Base-by-base conservation (phyloP, 2,329 filamentous ascomycete genomes). In the Fusarium sp. region DNA sequence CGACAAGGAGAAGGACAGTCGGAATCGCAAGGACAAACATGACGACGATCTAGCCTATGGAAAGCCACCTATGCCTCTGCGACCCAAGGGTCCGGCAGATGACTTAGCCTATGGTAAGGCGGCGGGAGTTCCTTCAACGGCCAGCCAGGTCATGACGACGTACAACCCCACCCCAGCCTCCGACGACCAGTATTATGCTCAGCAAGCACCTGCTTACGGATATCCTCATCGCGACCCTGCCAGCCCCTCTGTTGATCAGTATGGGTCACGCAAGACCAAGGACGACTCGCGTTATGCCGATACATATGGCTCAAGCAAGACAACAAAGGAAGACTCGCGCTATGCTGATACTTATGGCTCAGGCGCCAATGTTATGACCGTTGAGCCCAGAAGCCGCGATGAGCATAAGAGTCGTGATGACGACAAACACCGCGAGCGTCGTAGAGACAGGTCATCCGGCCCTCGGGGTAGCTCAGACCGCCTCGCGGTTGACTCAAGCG, bases 31-130 rank as follows among this genome's bases (percentile, higher is more conserved):
- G 33, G 72, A 76, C n/a, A 72, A 67, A 53, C 53, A 70, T 40
- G 82, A 84, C 30, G 82, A 84, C 6, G 82, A 85, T 57, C 76
- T 87, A 11, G 84, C 84, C 5, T 88, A 88, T 63, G 85, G 85
- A 30, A 74, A 75, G 25, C 73, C 73, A 15, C 63, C 76, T 3
- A 56, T 71, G 32, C 71, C 75, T 41, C 56, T 57, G 45, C 71
- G 70, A n/a, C 70, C 71, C 6, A 68, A 71, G n/a, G 56, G 56
- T 10, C 41, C 63, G 19, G 59, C 68, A n/a, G 68, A 71, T 11
- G 71, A 71, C 32, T 43, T 74, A 49, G 72, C 72, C 33, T 74
- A 74, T 20, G 72, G 72, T 9, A 74, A 73, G 56, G 63, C 56
- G 4, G 41, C 47, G 10, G 71, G 68, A 33, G 41, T 69, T 25